Evolutionary conservation across 2,329 filamentous ascomycete species (phyloP), one percentile per base, ranked within the genome.

Genomic region (Escovopsis sp.): DNA sequence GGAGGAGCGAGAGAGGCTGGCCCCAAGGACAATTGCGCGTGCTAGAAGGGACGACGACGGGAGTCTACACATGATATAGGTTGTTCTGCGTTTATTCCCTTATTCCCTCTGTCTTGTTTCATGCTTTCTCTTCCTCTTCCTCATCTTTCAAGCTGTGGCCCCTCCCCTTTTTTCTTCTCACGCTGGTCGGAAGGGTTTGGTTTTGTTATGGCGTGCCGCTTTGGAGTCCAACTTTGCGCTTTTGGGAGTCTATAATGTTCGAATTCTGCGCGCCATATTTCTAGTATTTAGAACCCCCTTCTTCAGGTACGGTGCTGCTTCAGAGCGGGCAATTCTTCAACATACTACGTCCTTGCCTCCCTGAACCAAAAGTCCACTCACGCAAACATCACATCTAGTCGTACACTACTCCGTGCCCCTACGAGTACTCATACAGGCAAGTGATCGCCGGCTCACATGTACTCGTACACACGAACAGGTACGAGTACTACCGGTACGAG

Each of bases 21-120:
- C n/a, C 76, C 82, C 39, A 94, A 94, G 68, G 87, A 94, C 56
- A 81, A 84, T 36, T 96, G 89, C 62, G 88, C 87, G 56, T 96
- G 89, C 66, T 96, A 58, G 48, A 43, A 35, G 29, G 44, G 27
- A 27, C 20, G 27, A 27, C 25, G 9, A 30, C 8, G 37, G 40
- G 39, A 15, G n/a, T 43, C 30, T 16, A 43, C 39, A 33, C 30
- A 41, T 20, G 34, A 34, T 27, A 12, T 39, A 27, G 39, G 43
- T 41, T 32, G 41, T 25, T 30, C 7, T 11, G 8, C 27, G 8
- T 30, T 30, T 30, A 9, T 11, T 30, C 25, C 9, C 9, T 9
- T 27, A 6, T 27, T 27, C 27, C 8, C 27, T 30, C 27, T 30
- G 11, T 11, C 27, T 30, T 30, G 4, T 11, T 11, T 9, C 25